Evolutionary conservation across 2,329 filamentous ascomycete genomes (phyloP), one percentile per base, ranked within the genome.

Genomic region (Trematosphaeria pertusa): DNA sequence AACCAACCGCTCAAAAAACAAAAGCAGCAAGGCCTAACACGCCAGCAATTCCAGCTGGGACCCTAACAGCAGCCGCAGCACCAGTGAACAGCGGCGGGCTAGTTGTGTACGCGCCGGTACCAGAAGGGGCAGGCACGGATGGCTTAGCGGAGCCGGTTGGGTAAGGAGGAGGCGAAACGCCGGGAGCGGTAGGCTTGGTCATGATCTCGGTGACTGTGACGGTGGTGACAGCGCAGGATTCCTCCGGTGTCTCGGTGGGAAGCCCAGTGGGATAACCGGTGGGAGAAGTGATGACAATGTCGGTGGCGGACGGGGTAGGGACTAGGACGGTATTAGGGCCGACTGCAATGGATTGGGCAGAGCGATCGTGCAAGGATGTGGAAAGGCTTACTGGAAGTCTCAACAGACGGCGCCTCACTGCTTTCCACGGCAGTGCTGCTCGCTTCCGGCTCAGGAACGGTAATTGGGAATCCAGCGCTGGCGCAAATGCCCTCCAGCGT

Each of bases 401-500:
- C 39, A 17, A 35, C 19, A 3, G 31, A 12, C 7, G 46, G 37
- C 17, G 42, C 42, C 40, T 43, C n/a, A 31, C 39, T 32, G 15
- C 35, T 11, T 21, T 34, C 42, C 14, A 12, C 15, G 22, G 5
- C 4, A 30, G 9, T 20, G 46, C 15, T 5, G 31, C 20, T 19
- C 15, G 26, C 24, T 31, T n/a, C 37, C 4, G 50, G 46, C 3
- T 24, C 17, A 4, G 60, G 41, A 22, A 57, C 37, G 11, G 46
- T 43, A 34, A 66, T 58, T n/a, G 54, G 51, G 35, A 52, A 43
- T 10, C 65, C 67, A 26, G 55, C 58, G 31, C 55, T 58, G 10
- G 50, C 40, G 52, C 65, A 71, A 32, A 71, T 54, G 20, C 47
- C 54, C 18, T 52, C 49, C 12, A 69, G 52, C 7, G 50, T 51